phyloP scores from a whole-genome alignment of 169 alveolate species.

The Perkinsus chesapeaki region DNA sequence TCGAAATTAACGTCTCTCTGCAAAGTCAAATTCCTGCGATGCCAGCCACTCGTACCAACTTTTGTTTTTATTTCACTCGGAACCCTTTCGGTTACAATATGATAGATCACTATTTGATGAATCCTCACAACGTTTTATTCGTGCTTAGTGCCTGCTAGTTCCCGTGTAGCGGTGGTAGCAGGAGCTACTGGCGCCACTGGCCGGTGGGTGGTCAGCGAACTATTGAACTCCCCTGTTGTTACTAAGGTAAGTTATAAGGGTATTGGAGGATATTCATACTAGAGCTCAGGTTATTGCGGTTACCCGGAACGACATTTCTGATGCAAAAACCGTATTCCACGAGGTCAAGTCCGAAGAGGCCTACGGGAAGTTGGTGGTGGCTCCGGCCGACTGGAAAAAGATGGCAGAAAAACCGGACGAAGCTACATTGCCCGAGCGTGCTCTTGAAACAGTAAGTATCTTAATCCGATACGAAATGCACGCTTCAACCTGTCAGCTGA shows the following conservation, averaged over 20 bases:
- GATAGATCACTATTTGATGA: no score
- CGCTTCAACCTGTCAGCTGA: not conserved
- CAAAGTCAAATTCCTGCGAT: no score
- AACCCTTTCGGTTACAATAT: no score
- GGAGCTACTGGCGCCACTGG: not conserved
- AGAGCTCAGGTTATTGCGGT: not conserved
- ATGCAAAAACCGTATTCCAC: not conserved
- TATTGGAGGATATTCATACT: not conserved
- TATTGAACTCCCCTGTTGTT: not conserved
- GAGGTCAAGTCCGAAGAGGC: not conserved
- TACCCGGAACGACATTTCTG: not conserved
- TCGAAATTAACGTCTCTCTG: no score
- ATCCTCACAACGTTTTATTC: no score
- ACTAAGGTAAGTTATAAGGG: not conserved
- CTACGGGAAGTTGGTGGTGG: not conserved
- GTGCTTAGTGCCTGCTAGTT: not conserved
- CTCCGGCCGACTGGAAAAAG: not conserved
- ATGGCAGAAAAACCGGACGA: not conserved
- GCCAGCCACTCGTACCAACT: no score
- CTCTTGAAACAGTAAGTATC: not conserved
- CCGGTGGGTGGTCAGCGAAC: not conserved
- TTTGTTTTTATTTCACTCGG: no score
- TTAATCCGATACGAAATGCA: not conserved
- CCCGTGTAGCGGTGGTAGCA: not conserved
- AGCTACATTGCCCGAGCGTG: not conserved